phyloP scores from a whole-genome alignment of 441 rosid species.

The Macaranga tanarius region DNA sequence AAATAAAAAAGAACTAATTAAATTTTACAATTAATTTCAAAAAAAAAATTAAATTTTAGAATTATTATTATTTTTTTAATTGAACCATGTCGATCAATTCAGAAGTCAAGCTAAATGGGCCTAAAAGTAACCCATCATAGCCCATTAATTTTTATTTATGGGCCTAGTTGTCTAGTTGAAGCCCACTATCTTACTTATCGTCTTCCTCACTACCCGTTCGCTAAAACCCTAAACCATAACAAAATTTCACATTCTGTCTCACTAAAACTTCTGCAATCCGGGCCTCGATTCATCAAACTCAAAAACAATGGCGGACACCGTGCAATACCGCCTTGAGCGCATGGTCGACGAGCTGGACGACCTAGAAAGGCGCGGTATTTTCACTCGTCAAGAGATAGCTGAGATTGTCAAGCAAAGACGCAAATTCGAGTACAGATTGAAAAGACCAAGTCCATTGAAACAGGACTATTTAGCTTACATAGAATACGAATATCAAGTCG shows the following conservation, averaged over 20 bases:
- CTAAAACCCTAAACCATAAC: constrained; percentile 13
- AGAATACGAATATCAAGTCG: constrained; percentile 75
- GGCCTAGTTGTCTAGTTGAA: neutral
- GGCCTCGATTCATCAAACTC: constrained; percentile 13
- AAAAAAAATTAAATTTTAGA: too few species aligned
- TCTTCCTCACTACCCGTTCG: neutral
- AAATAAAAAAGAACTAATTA: too few species aligned
- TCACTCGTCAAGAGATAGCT: constrained; percentile 62
- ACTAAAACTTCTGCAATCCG: neutral
- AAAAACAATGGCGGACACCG: constrained; percentile 79
- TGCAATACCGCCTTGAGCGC: constrained; percentile 95
- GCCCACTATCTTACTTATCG: neutral
- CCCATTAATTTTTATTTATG: neutral
- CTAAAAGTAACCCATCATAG: neutral
- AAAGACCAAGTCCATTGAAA: constrained; percentile 86
- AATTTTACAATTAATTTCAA: too few species aligned
- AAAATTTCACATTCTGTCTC: neutral
- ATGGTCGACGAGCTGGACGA: constrained; percentile 93
- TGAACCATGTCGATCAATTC: too few species aligned
- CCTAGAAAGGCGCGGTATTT: constrained; percentile 65
- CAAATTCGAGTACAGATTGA: constrained; percentile 84
- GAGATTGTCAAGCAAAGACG: constrained; percentile 87
- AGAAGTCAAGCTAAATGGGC: too few species aligned
- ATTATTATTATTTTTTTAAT: too few species aligned
- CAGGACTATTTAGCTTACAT: constrained; percentile 75